These are phyloP conservation scores for Talaromyces borbonicus DNA, from an alignment of 495 filamentous ascomycete species.

Conservation along the genomic window DNA sequence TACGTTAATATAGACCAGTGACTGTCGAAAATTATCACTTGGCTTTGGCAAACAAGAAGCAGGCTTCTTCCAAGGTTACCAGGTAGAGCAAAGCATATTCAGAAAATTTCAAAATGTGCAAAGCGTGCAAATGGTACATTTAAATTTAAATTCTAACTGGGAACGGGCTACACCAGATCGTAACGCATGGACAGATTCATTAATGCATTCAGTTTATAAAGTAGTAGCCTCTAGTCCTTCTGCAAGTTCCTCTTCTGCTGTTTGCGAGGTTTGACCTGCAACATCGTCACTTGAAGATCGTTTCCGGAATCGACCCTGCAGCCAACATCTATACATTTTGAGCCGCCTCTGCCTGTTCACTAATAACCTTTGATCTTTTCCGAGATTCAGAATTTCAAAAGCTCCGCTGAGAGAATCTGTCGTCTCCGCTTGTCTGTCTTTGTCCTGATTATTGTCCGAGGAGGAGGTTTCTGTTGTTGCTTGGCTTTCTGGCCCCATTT, in stretches of 20 bases:
- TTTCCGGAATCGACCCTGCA: slow-evolving; percentile 85
- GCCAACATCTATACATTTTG: slow-evolving; percentile 98
- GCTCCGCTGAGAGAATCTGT: slow-evolving; percentile 12
- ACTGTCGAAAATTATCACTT: too few species aligned
- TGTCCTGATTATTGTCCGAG: neutral
- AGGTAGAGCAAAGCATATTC: too few species aligned
- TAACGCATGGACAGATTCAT: too few species aligned
- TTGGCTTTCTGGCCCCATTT: neutral
- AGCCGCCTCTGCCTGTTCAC: slow-evolving; percentile 83
- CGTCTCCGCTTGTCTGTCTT: neutral
- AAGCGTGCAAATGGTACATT: too few species aligned
- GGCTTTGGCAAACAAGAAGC: too few species aligned
- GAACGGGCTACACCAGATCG: too few species aligned
- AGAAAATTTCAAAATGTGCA: too few species aligned
- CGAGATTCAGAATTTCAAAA: slow-evolving; percentile 69
- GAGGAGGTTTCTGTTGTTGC: too few species aligned
- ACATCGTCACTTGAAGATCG: slow-evolving; percentile 18
- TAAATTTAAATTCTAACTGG: too few species aligned
- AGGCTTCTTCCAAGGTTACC: too few species aligned
- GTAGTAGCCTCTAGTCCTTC: neutral
- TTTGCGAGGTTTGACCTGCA: neutral
- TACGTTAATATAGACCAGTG: too few species aligned
- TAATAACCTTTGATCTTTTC: slow-evolving; percentile 73
- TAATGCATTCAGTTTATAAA: slow-evolving; percentile 5
- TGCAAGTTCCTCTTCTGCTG: neutral